Base-by-base conservation (phyloP, 352 stramenopile species). In the Phytophthora pistaciae region DNA sequence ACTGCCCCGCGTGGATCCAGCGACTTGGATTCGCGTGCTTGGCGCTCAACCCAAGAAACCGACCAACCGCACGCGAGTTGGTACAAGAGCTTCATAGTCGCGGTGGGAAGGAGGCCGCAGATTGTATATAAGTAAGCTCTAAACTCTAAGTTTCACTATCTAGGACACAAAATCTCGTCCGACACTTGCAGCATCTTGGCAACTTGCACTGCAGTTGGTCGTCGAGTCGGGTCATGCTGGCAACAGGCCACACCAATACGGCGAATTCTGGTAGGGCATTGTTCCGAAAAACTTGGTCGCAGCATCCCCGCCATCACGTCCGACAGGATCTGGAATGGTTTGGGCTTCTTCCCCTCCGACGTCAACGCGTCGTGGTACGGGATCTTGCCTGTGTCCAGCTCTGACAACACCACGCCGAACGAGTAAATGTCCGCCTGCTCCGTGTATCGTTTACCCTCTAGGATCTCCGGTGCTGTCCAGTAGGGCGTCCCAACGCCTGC, bases 1-100 rank as follows among this genome's bases (percentile, higher is more conserved):
- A 74, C 13, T 92, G 83, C 29, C 83, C 85, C 14, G 42, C 52
- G 1, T 68, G 65, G 5, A 77, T 89, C 21, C 58, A 58, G 33
- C 68, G 31, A 46, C 13, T 61, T 38, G 33, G 60, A 56, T 54
- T 70, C 60, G 10, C 79, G 64, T 46, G 72, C 55, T 70, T 88
- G 36, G 44, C 33, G 3, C 59, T 60, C 36, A 48, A 70, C 49
- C 64, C 56, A 3, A 56, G 16, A 57, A 50, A 11, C 48, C 44
- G 64, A 23, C 56, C 64, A 38, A 70, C 56, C 18, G 48, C 46
- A 29, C 8, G 16, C 3, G 55, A 70, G 42, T 40, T 70, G 36
- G 48, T 70, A 14, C 31, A 60, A 23, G 31, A 66, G 5, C 36
- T 65, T 10, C 27, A 48, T 27, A 29, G 27, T 9, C 42, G 42